phyloP scores from a whole-genome alignment of 2,329 filamentous ascomycete species.

The Zelopaecilomyces penicillatus region DNA sequence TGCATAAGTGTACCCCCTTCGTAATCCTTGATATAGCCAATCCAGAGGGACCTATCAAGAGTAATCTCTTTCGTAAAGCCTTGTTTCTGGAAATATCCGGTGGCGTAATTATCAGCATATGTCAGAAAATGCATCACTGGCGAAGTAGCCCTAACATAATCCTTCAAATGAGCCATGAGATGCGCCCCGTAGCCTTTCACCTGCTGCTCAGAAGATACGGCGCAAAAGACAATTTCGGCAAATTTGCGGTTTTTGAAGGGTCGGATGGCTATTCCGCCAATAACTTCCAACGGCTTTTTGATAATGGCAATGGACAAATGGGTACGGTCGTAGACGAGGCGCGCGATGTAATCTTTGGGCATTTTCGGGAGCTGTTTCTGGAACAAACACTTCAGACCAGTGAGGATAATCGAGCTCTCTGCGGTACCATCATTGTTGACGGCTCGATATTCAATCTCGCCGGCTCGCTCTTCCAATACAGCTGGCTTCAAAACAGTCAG shows the following conservation, averaged over 20 bases:
- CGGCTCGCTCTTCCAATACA: constrained; percentile 77
- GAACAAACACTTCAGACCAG: constrained; percentile 89
- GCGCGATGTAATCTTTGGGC: constrained; percentile 92
- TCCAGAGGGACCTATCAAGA: constrained; percentile 78
- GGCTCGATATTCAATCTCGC: constrained; percentile 85
- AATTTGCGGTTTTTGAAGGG: constrained; percentile 80
- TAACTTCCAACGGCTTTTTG: constrained; percentile 80
- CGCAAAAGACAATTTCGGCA: constrained; percentile 91
- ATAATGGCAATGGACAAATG: constrained; percentile 89
- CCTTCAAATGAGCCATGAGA: constrained; percentile 87
- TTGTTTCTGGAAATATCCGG: constrained; percentile 96
- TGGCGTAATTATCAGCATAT: constrained; percentile 91
- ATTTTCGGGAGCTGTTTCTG: constrained; percentile 93
- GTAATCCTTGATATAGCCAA: constrained; percentile 97
- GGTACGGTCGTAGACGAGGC: constrained; percentile 84
- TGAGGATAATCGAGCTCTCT: constrained; percentile 80
- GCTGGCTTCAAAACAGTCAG: constrained; percentile 50
- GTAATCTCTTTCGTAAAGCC: constrained; percentile 94
- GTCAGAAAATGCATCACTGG: constrained; percentile 93
- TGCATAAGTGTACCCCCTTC: constrained; percentile 96
- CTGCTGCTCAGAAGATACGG: constrained; percentile 86
- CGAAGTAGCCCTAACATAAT: constrained; percentile 88
- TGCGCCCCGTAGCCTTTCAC: constrained; percentile 92
- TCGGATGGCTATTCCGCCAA: constrained; percentile 83
- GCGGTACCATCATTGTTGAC: constrained; percentile 82